Base-by-base conservation (phyloP, 2,329 filamentous ascomycete genomes). In the Colletotrichum higginsianum region DNA sequence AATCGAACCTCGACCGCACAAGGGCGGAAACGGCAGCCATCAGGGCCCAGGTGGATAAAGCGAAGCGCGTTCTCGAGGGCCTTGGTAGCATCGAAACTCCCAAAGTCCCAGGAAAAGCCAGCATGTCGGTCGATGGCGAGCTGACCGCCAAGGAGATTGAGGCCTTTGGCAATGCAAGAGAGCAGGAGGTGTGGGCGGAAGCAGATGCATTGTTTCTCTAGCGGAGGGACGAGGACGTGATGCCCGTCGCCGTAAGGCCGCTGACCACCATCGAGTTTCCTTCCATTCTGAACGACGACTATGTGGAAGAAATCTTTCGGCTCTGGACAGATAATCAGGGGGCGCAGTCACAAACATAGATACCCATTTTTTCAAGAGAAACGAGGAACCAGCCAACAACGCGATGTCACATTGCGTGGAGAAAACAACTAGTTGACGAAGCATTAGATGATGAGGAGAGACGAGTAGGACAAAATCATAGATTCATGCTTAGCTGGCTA, bases 1-100 rank as follows among this genome's bases (percentile, higher is more conserved):
- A 98, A 82, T 92, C 93, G 75, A 93, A 96, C 77, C 83, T 98
- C 40, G 91, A 94, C 75, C 87, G 86, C 75, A 92, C 92, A 66
- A 89, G 88, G 75, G 89, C 88, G 66, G 95, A 98, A 82, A 94
- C 95, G 1, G 86, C 90, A 44, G 89, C 88, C 4, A 90, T 95
- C 56, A 86, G 87, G 69, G 88, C 88, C 70, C 91, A 91, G 78
- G 91, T 90, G 63, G 90, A 92, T 75, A 93, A 92, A 82, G 93
- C 96, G 73, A 90, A 91, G 77, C 87, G 90, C 49, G 86, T 96
- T 67, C 86, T 98, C 72, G 90, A 90, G 69, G 92, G 91, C 0
- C 84, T 98, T 61, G 89, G 86, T 1, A 87, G 87, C 75, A 78
- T 89, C 72, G 84, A 85, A 61, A 76, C 82, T 5, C 77, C 78